These are phyloP conservation scores for Penicillium verrucosum DNA, from an alignment of 2,329 filamentous ascomycete species.

Conservation along the genomic window DNA sequence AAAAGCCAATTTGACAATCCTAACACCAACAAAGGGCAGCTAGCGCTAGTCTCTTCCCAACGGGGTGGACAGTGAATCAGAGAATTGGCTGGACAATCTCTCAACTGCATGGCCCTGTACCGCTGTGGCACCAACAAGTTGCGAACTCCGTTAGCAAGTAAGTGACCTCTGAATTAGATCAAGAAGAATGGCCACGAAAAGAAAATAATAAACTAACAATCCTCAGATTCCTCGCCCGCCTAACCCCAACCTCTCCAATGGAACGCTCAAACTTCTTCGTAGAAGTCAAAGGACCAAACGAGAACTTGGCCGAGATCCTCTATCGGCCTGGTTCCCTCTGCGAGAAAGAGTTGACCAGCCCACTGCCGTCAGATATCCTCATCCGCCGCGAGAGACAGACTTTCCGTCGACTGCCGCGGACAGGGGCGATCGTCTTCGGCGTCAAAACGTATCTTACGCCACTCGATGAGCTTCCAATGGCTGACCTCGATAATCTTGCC, in stretches of 20 bases:
- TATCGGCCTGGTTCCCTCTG: slow-evolving; percentile 44
- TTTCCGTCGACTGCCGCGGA: slow-evolving; percentile 46
- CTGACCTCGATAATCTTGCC: slow-evolving; percentile 42
- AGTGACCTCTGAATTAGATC: slow-evolving; percentile 7
- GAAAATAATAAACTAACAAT: slow-evolving; percentile 1
- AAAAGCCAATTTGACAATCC: background rate
- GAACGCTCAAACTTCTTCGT: slow-evolving; percentile 52
- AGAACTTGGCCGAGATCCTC: slow-evolving; percentile 42
- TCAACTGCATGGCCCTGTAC: slow-evolving; percentile 47
- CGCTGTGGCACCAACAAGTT: slow-evolving; percentile 50
- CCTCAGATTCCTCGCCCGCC: slow-evolving; percentile 46
- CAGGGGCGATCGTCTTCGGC: slow-evolving; percentile 48
- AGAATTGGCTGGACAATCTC: slow-evolving; percentile 51
- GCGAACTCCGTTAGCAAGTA: slow-evolving; percentile 45
- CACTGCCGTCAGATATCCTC: slow-evolving; percentile 41
- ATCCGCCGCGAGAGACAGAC: slow-evolving; percentile 51
- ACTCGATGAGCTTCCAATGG: slow-evolving; percentile 40
- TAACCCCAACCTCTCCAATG: slow-evolving; percentile 45
- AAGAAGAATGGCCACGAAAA: too few relatives aligned
- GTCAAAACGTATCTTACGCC: slow-evolving; percentile 48
- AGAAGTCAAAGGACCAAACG: slow-evolving; percentile 43
- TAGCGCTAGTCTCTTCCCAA: slow-evolving; percentile 53
- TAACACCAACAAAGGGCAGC: slow-evolving; percentile 39
- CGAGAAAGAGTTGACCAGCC: slow-evolving; percentile 36
- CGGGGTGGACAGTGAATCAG: slow-evolving; percentile 50